A percentile compares a stretch with the other conserved stretches of the same genome.
These are phyloP conservation scores for Ceratocystis cubensis DNA, from an alignment of 2,329 filamentous ascomycete species.

Conservation along the genomic window DNA sequence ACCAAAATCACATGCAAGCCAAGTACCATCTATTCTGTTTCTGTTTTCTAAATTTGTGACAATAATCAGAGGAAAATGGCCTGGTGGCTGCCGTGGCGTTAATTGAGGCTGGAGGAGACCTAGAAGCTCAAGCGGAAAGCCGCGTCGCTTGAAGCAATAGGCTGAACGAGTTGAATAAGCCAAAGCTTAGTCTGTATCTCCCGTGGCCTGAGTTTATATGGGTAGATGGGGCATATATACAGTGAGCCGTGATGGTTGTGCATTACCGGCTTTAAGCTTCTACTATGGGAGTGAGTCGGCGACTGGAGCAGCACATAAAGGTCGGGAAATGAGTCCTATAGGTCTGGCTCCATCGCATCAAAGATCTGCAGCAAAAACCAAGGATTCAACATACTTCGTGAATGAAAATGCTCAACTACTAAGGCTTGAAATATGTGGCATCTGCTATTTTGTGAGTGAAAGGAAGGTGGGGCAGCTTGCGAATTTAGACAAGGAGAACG, in stretches of 20 bases:
- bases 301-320: neutral
- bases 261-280: too few relatives aligned
- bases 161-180: neutral
- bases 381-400: neutral
- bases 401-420: neutral
- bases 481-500: neutral
- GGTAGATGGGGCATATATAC: neutral
- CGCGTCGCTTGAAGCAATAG: too few relatives aligned
- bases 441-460: neutral
- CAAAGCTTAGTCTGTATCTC: neutral
- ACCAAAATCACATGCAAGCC: neutral
- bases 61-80: too few relatives aligned
- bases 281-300: neutral
- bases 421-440: constrained; percentile 1
- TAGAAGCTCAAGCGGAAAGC: too few relatives aligned
- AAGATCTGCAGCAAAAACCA: neutral
- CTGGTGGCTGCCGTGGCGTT: too few relatives aligned
- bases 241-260: neutral
- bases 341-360: too few relatives aligned
- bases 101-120: too few relatives aligned
- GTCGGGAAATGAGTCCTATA: too few relatives aligned
- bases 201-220: neutral
- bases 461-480: neutral
- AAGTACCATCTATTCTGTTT: neutral
- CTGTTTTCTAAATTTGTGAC: too few relatives aligned